These are phyloP conservation scores for Kwoniella dejecticola DNA, from an alignment of 768 basidiomycete species.

Conservation along the genomic window DNA sequence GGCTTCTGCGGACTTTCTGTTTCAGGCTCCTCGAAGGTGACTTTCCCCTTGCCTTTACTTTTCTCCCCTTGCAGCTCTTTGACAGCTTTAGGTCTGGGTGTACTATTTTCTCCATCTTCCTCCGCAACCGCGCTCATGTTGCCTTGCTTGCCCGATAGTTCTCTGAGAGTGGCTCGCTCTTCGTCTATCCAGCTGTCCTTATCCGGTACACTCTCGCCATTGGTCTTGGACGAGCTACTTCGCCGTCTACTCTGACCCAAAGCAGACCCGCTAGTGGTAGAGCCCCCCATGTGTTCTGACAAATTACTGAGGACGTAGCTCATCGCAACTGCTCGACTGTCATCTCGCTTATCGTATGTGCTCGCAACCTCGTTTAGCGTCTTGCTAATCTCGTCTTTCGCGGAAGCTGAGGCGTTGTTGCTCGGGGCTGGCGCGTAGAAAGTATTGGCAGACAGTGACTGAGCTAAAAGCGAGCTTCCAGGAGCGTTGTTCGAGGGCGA, in stretches of 20 bases:
- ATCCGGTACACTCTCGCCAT: constrained; percentile 17
- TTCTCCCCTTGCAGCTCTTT: constrained; percentile 24
- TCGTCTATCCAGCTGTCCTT: constrained; percentile 51
- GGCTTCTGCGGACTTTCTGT: constrained; percentile 6
- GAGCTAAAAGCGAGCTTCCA: constrained; percentile 37
- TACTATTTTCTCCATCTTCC: constrained; percentile 24
- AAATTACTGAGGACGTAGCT: constrained; percentile 35
- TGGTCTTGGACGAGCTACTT: constrained; percentile 12
- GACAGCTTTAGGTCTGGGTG: constrained; percentile 31
- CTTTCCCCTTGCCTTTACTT: constrained; percentile 40
- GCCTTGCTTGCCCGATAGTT: neutral
- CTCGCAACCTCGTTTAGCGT: constrained; percentile 21
- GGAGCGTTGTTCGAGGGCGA: constrained; percentile 17
- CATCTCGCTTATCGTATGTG: constrained; percentile 29
- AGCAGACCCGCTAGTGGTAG: neutral
- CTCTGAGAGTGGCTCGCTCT: constrained; percentile 25
- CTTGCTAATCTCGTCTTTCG: constrained; percentile 27
- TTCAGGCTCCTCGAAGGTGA: constrained; percentile 51
- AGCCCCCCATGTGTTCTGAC: constrained; percentile 25
- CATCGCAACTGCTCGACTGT: constrained; percentile 40
- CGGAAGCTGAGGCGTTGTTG: constrained; percentile 1
- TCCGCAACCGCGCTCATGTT: constrained; percentile 28
- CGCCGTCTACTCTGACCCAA: constrained; percentile 9
- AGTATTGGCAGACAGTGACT: constrained; percentile 43
- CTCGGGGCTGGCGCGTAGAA: constrained; percentile 28